Percentiles rank a stretch among this genome's conserved stretches.
These are phyloP conservation scores for Polyporus arcularius DNA, from an alignment of 768 basidiomycete species.

Conservation along the genomic window DNA sequence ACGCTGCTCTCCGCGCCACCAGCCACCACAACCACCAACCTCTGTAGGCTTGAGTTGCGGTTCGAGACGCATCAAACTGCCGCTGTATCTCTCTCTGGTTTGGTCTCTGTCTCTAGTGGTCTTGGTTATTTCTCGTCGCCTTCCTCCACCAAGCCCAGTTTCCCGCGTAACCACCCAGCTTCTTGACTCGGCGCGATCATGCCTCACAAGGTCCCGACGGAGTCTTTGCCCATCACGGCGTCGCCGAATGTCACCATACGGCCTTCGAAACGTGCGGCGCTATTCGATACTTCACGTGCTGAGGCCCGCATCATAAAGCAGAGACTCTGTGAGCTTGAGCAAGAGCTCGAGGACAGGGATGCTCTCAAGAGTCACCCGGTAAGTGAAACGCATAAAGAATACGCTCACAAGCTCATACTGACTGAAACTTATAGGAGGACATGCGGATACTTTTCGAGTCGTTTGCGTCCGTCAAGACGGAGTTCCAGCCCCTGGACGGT, in stretches of 20 bases:
- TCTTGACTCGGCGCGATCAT: too few species aligned
- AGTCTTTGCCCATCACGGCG: too few species aligned
- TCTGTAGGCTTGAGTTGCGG: too few species aligned
- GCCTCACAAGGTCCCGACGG: too few species aligned
- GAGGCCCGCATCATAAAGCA: not conserved
- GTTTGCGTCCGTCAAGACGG: constrained; percentile 6
- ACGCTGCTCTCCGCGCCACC: too few species aligned
- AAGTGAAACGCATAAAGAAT: not conserved
- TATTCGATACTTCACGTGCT: not conserved
- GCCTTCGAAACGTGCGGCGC: not conserved
- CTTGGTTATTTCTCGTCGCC: too few species aligned
- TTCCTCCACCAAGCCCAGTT: too few species aligned
- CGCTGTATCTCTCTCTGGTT: too few species aligned
- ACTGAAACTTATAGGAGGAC: not conserved
- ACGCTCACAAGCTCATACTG: not conserved
- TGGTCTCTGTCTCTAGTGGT: too few species aligned
- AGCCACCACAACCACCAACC: too few species aligned
- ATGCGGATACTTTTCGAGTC: not conserved
- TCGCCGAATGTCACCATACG: not conserved
- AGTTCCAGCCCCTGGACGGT: constrained; percentile 10
- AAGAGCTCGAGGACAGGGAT: not conserved
- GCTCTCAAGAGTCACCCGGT: not conserved
- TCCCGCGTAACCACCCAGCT: too few species aligned
- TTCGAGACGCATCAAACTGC: too few species aligned
- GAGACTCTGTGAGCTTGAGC: not conserved